Percentiles rank a stretch among this genome's conserved stretches.
Conservation (phyloP, 2,329 filamentous ascomycete species). For the Thermochaetoides dissita region DNA sequence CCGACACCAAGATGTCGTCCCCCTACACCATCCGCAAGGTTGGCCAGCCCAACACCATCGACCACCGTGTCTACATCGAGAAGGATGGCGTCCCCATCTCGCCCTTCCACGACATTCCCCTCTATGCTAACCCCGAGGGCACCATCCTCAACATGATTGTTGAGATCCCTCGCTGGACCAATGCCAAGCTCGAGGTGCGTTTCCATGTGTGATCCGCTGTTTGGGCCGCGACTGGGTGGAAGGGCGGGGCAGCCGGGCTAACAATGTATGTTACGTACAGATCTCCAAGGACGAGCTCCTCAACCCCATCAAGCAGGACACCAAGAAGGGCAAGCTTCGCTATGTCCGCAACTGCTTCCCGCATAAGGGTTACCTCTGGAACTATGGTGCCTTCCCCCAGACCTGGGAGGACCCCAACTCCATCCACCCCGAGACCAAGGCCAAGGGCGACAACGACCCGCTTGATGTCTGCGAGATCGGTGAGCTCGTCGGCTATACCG, state of each 20-base stretch:
- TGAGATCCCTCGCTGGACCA: conserved; percentile 99
- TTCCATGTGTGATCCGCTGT: too few species aligned
- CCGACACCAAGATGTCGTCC: conserved; percentile 35
- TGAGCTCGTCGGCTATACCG: conserved; percentile 88
- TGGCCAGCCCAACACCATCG: conserved; percentile 78
- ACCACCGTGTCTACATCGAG: conserved; percentile 96
- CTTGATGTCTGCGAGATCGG: conserved; percentile 99
- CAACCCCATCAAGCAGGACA: conserved; percentile 99
- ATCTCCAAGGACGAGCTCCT: conserved; percentile 98
- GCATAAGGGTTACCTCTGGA: conserved; percentile 99
- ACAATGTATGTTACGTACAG: conserved; percentile 28
- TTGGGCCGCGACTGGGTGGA: neutral
- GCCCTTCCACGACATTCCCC: conserved; percentile 95
- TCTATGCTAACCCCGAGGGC: conserved; percentile 93
- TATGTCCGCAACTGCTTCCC: conserved; percentile 99
- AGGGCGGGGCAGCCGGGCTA: too few species aligned
- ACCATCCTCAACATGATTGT: conserved; percentile 98
- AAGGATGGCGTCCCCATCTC: conserved; percentile 91
- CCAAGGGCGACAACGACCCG: conserved; percentile 98
- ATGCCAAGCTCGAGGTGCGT: conserved; percentile 91
- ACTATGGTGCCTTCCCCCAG: conserved; percentile 99
- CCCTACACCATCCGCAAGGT: conserved; percentile 74
- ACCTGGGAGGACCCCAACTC: conserved; percentile 98
- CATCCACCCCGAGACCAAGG: conserved; percentile 96
- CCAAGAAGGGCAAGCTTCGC: conserved; percentile 99